phyloP scores from a whole-genome alignment of 768 basidiomycete species.

The Macrolepiota fuliginosa region DNA sequence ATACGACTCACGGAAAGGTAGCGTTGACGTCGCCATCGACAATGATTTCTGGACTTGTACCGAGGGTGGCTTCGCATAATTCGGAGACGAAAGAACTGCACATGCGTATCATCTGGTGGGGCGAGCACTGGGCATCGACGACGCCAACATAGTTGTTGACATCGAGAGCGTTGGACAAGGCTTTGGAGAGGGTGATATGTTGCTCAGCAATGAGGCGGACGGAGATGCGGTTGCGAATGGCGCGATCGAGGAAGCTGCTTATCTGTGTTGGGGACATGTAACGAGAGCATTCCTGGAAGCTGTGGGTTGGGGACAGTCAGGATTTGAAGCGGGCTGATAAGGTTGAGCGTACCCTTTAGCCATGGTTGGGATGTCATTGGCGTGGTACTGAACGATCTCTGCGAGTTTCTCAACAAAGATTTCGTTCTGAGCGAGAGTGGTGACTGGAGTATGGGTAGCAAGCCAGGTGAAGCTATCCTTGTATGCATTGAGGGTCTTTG shows the following conservation, averaged over 20 bases:
- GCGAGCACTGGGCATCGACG: conserved; percentile 71
- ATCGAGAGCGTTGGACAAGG: conserved; percentile 42
- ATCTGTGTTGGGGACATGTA: conserved; percentile 85
- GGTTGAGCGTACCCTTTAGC: conserved; percentile 69
- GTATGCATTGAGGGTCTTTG: conserved; percentile 66
- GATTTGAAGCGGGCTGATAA: background rate
- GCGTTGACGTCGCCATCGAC: conserved; percentile 71
- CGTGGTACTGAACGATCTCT: conserved; percentile 69
- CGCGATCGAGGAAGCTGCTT: conserved; percentile 75
- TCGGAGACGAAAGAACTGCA: conserved; percentile 84
- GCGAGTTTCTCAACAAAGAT: conserved; percentile 67
- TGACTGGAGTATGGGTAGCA: conserved; percentile 64
- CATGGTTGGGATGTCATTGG: conserved; percentile 88
- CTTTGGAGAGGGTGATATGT: conserved; percentile 80
- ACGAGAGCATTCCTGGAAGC: conserved; percentile 82
- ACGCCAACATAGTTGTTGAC: conserved; percentile 59
- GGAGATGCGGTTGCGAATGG: conserved; percentile 84
- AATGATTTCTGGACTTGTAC: conserved; percentile 60
- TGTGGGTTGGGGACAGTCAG: conserved; percentile 21
- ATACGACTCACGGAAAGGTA: conserved; percentile 71
- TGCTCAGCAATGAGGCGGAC: conserved; percentile 89
- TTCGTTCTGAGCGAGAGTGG: conserved; percentile 65
- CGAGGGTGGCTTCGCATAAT: conserved; percentile 82
- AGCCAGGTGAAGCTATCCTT: conserved; percentile 68
- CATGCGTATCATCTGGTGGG: conserved; percentile 69